A percentile compares a stretch with the other conserved stretches of the same genome.
phyloP scores from a whole-genome alignment of 495 filamentous ascomycete genomes.

The Lasiosphaeria hispida region DNA sequence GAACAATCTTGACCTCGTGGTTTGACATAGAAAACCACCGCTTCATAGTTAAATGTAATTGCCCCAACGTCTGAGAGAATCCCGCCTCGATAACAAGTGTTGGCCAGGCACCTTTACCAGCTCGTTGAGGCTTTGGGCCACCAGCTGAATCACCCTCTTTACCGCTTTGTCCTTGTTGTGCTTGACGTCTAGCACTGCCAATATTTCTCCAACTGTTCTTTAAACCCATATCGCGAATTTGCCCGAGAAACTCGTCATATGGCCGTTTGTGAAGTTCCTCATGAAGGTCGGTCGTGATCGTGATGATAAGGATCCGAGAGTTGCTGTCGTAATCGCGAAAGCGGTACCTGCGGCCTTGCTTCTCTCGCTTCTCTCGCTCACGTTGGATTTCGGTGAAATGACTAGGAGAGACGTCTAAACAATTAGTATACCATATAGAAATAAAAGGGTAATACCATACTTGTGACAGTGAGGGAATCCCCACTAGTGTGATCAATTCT shows the following conservation, averaged over 20 bases:
- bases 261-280: constrained; percentile 19
- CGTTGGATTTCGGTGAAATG: constrained; percentile 18
- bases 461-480: constrained; percentile 12
- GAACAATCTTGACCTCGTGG: too few relatives aligned
- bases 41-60: too few relatives aligned
- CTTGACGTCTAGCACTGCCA: constrained; percentile 11
- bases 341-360: constrained; percentile 20
- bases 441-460: constrained; percentile 14
- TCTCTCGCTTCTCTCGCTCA: constrained; percentile 17
- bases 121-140: too few relatives aligned
- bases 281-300: constrained; percentile 19
- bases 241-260: neutral
- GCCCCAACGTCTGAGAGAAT: too few relatives aligned
- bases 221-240: constrained; percentile 17
- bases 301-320: constrained; percentile 18
- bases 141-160: too few relatives aligned
- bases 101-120: too few relatives aligned
- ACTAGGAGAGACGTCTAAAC: constrained; percentile 15
- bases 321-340: too few relatives aligned
- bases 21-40: too few relatives aligned
- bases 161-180: constrained; percentile 12
- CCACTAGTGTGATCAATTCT: constrained; percentile 8
- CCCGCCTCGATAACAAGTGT: too few relatives aligned
- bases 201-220: too few relatives aligned
- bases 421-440: constrained; percentile 16